Base-by-base conservation (phyloP, 495 filamentous ascomycete species). In the Opeltia flavorubescens region DNA sequence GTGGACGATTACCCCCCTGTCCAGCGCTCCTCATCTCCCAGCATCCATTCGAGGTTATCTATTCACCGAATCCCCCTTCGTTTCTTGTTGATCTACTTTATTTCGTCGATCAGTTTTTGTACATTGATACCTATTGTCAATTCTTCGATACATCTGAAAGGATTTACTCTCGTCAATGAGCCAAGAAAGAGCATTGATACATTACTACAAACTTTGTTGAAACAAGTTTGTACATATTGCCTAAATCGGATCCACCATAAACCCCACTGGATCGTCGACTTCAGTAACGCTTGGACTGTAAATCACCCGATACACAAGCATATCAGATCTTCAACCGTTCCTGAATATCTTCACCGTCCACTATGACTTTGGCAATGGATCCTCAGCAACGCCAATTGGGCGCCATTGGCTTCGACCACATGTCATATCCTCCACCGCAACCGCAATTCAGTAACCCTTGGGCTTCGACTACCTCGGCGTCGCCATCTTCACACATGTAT, bases 381-480 rank as follows among this genome's bases (percentile, higher is more conserved):
- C 78, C 84, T 87, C 66, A 76, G 79, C 62, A 81, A 89, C 86
- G 84, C 70, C 71, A 75, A 42, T 80, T 86, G 65, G 79, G 85
- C 68, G 76, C 75, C 54, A 76, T 89, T 71, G 75, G 76, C 63
- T 94, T 89, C 70, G 84, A 89, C 63, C 78, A 78, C 62, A 70
- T 83, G 58, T 75, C 79, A 53, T 82, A 81, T 67, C 73, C 77
- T 57, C 63, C 76, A 38, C 44, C 44, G 23, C 28, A 46, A n/a
- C 86, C 88, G 41, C 84, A 89, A 59, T 96, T 96, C 70, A 88
- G 85, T 59, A 88, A 96, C 62, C 89, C 89, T 13, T 96, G 89
- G 89, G 71, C 70, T 47, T 71, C 79, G 24, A 74, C 80, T 17
- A 66, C 76, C 41, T 68, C 70, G 36, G 64, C 70, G 15, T 66